A percentile compares a stretch with the other conserved stretches of the same genome.
These are phyloP conservation scores for Arthromyces matolae DNA, from an alignment of 768 basidiomycete genomes.

Conservation along the genomic window DNA sequence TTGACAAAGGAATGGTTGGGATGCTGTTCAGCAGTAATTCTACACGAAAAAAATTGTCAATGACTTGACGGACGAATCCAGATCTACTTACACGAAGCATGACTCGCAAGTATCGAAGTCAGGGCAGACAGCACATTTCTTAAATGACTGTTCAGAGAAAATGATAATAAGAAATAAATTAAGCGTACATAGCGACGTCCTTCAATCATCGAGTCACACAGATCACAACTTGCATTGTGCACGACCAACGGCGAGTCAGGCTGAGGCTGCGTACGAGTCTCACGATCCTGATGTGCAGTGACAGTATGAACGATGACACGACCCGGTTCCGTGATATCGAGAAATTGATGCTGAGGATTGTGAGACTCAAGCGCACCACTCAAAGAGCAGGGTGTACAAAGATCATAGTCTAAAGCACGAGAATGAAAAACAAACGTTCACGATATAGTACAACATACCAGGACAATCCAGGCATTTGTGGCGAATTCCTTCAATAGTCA, in stretches of 20 bases:
- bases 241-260: conserved; percentile 24
- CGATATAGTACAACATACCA: conserved; percentile 38
- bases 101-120: conserved; percentile 75
- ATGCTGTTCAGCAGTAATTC: conserved; percentile 70
- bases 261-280: conserved; percentile 7
- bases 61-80: neutral
- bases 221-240: conserved; percentile 70
- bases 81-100: conserved; percentile 55
- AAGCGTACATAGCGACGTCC: conserved; percentile 70
- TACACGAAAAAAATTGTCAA: conserved; percentile 19
- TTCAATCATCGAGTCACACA: conserved; percentile 68
- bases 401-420: conserved; percentile 59
- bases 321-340: conserved; percentile 63
- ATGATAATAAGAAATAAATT: conserved; percentile 2
- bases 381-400: conserved; percentile 58
- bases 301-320: conserved; percentile 64
- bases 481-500: conserved; percentile 57
- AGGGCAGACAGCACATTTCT: conserved; percentile 83
- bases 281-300: conserved; percentile 37
- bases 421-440: neutral
- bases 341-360: conserved; percentile 66
- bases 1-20: conserved; percentile 73
- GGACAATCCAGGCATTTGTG: conserved; percentile 81
- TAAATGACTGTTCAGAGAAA: neutral
- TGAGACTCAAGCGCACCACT: conserved; percentile 49